Conservation (phyloP, 2,329 filamentous ascomycete genomes). For the Trichoderma arundinaceum region DNA sequence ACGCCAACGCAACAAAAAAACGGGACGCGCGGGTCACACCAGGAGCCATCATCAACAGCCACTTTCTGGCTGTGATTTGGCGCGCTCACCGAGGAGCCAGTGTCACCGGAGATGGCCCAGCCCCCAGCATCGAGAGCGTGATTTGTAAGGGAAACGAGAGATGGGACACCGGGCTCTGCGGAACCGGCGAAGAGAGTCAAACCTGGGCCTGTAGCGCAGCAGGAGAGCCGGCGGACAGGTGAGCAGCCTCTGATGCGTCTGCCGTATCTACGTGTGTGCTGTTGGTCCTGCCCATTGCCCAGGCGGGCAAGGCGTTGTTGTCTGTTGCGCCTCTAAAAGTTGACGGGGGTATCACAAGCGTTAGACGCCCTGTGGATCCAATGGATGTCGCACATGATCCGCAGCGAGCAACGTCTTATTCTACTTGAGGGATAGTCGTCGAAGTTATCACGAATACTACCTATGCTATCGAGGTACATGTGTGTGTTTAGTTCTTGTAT, state of each 20-base stretch:
- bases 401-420: constrained; percentile 37
- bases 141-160: background rate
- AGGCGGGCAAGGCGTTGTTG: constrained; percentile 26
- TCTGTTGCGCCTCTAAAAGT: constrained; percentile 29
- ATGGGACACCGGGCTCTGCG: background rate
- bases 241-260: constrained; percentile 19
- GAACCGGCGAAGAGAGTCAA: background rate
- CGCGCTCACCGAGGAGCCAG: constrained; percentile 26
- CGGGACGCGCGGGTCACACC: constrained; percentile 31
- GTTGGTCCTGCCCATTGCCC: constrained; percentile 34
- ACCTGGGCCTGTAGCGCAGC: too few species aligned
- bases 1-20: constrained; percentile 23
- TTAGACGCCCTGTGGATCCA: constrained; percentile 43
- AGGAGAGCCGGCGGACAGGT: constrained; percentile 2
- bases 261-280: constrained; percentile 25
- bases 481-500: background rate
- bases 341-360: constrained; percentile 37
- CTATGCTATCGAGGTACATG: background rate
- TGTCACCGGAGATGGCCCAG: background rate
- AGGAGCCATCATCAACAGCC: constrained; percentile 26
- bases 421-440: constrained; percentile 37
- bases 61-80: constrained; percentile 18
- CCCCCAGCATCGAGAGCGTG: background rate
- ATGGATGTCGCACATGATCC: constrained; percentile 44
- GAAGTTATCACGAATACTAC: constrained; percentile 10